phyloP scores from a whole-genome alignment of 106 monocot species.

The Apostasia shenzhenica region DNA sequence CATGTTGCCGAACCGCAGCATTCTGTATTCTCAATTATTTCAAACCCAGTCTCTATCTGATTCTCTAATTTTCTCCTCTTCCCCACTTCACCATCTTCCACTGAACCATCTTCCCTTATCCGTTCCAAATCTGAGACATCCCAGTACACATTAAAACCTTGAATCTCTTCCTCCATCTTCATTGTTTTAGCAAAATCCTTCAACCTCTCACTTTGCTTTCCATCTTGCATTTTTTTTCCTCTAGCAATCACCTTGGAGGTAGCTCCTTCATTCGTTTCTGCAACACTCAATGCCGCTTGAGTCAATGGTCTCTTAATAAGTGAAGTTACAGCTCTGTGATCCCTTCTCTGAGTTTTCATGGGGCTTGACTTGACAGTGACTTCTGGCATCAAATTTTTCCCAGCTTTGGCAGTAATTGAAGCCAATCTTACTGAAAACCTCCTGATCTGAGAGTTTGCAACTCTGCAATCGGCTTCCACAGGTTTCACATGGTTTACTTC shows the following conservation, averaged over 20 bases:
- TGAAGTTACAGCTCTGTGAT: background rate
- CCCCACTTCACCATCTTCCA: background rate
- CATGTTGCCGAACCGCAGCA: slow-evolving; percentile 24
- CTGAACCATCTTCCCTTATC: background rate
- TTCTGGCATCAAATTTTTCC: too few species aligned
- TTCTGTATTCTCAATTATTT: slow-evolving; percentile 1
- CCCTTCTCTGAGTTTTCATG: background rate
- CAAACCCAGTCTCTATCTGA: background rate
- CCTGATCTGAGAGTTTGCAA: background rate
- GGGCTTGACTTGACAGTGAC: background rate
- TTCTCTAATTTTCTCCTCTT: slow-evolving; percentile 6
- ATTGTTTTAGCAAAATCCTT: background rate
- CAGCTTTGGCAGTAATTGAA: background rate
- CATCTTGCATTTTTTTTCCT: background rate
- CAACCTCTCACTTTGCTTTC: too few species aligned
- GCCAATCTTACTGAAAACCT: background rate
- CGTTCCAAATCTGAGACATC: background rate
- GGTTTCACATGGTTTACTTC: background rate
- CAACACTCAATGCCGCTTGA: background rate
- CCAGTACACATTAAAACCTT: background rate
- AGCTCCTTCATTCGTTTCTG: background rate
- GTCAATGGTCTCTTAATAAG: background rate
- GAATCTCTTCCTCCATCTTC: background rate
- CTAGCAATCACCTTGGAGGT: background rate
- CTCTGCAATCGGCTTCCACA: background rate